A percentile compares a stretch with the other conserved stretches of the same genome.
phyloP scores from a whole-genome alignment of 139 green algal genomes.

The Trebouxia sp. region DNA sequence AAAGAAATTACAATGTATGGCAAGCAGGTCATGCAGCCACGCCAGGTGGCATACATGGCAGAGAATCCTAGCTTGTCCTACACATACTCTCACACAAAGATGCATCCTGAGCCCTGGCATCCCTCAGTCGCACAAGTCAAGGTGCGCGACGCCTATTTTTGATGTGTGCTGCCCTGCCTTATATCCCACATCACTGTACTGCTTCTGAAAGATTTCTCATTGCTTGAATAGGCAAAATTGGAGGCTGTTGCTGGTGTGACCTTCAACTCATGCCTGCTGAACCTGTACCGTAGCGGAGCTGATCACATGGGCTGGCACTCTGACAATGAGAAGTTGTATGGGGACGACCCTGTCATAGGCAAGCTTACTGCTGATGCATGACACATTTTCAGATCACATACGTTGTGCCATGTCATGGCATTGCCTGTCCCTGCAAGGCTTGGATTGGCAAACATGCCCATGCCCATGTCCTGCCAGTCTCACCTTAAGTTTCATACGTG shows the following conservation, averaged over 20 bases:
- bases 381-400: neutral
- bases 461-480: too few relatives aligned
- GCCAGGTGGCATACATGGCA: slow-evolving; percentile 64
- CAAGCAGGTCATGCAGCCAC: slow-evolving; percentile 55
- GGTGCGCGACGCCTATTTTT: neutral
- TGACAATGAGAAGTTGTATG: slow-evolving; percentile 64
- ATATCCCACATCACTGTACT: too few relatives aligned
- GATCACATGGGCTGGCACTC: slow-evolving; percentile 63
- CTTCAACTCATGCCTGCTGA: slow-evolving; percentile 68
- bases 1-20: slow-evolving; percentile 48
- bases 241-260: slow-evolving; percentile 31
- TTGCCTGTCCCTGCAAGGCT: too few relatives aligned
- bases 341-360: slow-evolving; percentile 35
- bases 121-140: slow-evolving; percentile 36
- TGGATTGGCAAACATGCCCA: too few relatives aligned
- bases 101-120: slow-evolving; percentile 39
- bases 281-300: slow-evolving; percentile 55
- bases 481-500: too few relatives aligned
- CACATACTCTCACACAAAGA: slow-evolving; percentile 56
- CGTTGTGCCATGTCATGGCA: too few relatives aligned
- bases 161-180: too few relatives aligned
- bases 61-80: slow-evolving; percentile 44
- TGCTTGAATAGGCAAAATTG: slow-evolving; percentile 1
- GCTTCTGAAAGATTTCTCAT: too few relatives aligned
- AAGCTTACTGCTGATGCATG: neutral